Evolutionary conservation across 768 basidiomycete species (phyloP), one percentile per base, ranked within the genome.

Genomic region (Leccinellum albellum): DNA sequence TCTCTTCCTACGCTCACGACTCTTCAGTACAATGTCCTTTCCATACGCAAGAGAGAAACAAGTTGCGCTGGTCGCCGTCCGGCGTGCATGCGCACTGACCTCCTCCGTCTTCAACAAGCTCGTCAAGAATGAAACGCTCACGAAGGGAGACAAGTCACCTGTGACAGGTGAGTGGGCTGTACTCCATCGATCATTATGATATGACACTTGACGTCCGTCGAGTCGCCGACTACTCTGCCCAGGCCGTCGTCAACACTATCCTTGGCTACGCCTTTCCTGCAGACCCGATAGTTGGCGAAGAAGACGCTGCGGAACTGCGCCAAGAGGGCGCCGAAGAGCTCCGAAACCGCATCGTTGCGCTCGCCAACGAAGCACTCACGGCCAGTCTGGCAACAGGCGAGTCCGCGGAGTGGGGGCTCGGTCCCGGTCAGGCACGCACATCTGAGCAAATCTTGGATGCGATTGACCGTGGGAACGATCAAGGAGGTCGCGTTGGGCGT

Each of bases 201-300:
- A 50, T 85, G n/a, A 40, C 63, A 31, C 10, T 54, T 56, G 51
- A 56, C 37, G 24, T 44, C 33, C 28, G 29, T 28, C 29, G 1
- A 95, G 94, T 97, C 21, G 97, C 89, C 35, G 97, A 98, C 73
- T 94, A 88, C 71, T 83, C 95, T 4, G 91, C 95, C 0, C 97
- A 99, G 68, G 92, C 95, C 0, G 84, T 98, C 42, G 86, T 99
- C 64, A 89, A 88, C 58, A 79, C 87, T 8, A 88, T 98, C 66
- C 82, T 99, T 33, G 69, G 73, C 15, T 75, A 76, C 13, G 84
- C 87, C 0, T 98, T 97, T 73, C 96, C 95, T 0, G 64, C 78
- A 1, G 94, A 98, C 73, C 82, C 82, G 9, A 91, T 98, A 67
- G 87, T 98, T 37, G 97, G 95, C 31, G 97, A 99, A 33, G 49